A percentile compares a stretch with the other conserved stretches of the same genome.
Evolutionary conservation across 2,329 filamentous ascomycete genomes (phyloP).

Genomic region (Penicillium crustosum): DNA sequence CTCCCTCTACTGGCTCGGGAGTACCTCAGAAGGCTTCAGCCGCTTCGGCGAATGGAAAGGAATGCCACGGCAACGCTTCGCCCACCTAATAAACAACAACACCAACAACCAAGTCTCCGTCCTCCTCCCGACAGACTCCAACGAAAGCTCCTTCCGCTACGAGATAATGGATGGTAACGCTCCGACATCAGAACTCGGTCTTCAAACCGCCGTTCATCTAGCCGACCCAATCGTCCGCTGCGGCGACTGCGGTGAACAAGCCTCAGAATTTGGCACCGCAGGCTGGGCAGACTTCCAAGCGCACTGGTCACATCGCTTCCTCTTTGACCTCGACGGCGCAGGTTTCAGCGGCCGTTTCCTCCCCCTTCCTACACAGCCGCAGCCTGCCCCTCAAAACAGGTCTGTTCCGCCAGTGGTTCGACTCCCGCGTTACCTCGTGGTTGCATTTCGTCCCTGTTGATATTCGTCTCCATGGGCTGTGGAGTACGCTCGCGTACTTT

Average conservation of each 20-base stretch:
- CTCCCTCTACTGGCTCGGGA: conserved; percentile 73
- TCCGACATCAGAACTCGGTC: conserved; percentile 45
- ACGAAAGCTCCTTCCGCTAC: conserved; percentile 52
- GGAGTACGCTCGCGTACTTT: conserved; percentile 74
- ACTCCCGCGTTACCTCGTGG: conserved; percentile 72
- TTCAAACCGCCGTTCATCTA: conserved; percentile 62
- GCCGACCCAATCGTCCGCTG: conserved; percentile 59
- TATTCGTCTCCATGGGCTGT: conserved; percentile 68
- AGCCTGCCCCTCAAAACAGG: conserved; percentile 69
- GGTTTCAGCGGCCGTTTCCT: conserved; percentile 67
- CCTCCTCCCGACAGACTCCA: conserved; percentile 52
- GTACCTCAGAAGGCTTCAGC: conserved; percentile 57
- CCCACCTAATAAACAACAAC: conserved; percentile 66
- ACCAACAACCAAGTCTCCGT: conserved; percentile 53
- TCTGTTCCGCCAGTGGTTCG: conserved; percentile 77
- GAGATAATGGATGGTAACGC: conserved; percentile 49
- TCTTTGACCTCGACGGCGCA: conserved; percentile 69
- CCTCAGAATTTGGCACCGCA: conserved; percentile 52
- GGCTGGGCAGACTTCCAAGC: conserved; percentile 53
- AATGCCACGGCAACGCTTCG: conserved; percentile 68
- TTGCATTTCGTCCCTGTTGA: conserved; percentile 79
- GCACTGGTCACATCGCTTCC: conserved; percentile 66
- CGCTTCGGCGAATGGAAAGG: conserved; percentile 60
- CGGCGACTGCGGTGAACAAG: conserved; percentile 56
- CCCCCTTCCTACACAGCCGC: conserved; percentile 63